Evolutionary conservation across 768 basidiomycete species (phyloP).

Genomic region (Wakefieldia striispora): DNA sequence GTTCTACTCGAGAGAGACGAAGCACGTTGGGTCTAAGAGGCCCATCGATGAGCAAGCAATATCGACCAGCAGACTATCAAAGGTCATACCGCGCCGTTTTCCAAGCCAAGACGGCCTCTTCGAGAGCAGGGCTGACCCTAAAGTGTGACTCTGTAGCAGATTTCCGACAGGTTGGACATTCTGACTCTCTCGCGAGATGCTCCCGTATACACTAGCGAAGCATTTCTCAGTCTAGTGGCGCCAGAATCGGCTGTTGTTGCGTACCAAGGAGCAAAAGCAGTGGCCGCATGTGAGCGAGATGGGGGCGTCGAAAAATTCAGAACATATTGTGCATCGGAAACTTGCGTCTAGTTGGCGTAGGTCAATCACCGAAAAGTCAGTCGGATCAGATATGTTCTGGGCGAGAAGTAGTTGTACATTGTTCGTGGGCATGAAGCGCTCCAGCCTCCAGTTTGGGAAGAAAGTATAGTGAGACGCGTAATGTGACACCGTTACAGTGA

Average conservation of each 20-base stretch:
- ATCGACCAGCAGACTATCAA: neutral
- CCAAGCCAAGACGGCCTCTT: slow-evolving; percentile 72
- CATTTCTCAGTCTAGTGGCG: slow-evolving; percentile 4
- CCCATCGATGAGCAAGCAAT: neutral
- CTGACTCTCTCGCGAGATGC: slow-evolving; percentile 53
- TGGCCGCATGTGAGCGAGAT: slow-evolving; percentile 76
- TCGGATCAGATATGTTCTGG: slow-evolving; percentile 54
- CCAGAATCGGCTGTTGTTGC: slow-evolving; percentile 21
- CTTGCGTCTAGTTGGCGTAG: slow-evolving; percentile 62
- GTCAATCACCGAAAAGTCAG: slow-evolving; percentile 66
- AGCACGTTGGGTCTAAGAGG: slow-evolving; percentile 43
- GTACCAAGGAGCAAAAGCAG: slow-evolving; percentile 75
- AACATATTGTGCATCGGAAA: slow-evolving; percentile 73
- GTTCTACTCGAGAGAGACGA: slow-evolving; percentile 37
- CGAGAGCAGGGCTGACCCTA: slow-evolving; percentile 65
- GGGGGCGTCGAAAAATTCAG: slow-evolving; percentile 70
- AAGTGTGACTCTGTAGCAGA: slow-evolving; percentile 58
- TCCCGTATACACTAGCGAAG: slow-evolving; percentile 64
- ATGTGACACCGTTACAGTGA: slow-evolving; percentile 27
- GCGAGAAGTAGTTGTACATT: slow-evolving; percentile 29
- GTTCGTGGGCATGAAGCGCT: slow-evolving; percentile 32
- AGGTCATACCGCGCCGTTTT: slow-evolving; percentile 57
- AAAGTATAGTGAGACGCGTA: slow-evolving; percentile 11
- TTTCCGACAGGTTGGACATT: slow-evolving; percentile 74
- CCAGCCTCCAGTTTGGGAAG: neutral